These are phyloP conservation scores for Torrubiella hemipterigena DNA, from an alignment of 2,329 filamentous ascomycete genomes.

Conservation along the genomic window DNA sequence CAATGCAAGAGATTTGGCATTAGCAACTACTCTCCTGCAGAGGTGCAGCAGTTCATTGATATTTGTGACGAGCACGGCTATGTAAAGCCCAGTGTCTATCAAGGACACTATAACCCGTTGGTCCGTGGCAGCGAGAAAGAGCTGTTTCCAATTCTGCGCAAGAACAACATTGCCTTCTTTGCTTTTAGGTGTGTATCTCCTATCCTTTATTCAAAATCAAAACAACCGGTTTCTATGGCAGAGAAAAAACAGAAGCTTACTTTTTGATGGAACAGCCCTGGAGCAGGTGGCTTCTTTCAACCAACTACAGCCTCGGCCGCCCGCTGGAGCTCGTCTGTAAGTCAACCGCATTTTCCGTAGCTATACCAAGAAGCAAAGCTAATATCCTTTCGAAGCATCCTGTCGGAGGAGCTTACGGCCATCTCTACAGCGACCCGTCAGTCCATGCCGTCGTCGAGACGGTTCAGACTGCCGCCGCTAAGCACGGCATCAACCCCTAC, in stretches of 20 bases:
- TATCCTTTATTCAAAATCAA: not conserved
- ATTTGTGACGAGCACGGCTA: constrained; percentile 29
- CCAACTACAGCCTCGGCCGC: too few relatives aligned
- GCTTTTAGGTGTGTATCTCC: constrained; percentile 26
- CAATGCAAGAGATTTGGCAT: constrained; percentile 33
- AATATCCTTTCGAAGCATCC: not conserved
- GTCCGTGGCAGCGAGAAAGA: constrained; percentile 26
- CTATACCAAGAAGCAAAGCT: too few relatives aligned
- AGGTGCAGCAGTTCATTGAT: constrained; percentile 28
- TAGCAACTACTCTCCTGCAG: constrained; percentile 29
- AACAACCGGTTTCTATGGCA: not conserved
- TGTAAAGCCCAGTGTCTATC: constrained; percentile 30
- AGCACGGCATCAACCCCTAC: constrained; percentile 23
- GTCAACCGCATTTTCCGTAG: too few relatives aligned
- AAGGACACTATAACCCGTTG: constrained; percentile 35
- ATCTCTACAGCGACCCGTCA: not conserved
- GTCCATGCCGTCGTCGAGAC: constrained; percentile 11
- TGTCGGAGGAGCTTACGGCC: not conserved
- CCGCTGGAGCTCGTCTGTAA: too few relatives aligned
- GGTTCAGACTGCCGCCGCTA: constrained; percentile 13
- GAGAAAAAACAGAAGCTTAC: too few relatives aligned
- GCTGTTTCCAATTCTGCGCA: constrained; percentile 28
- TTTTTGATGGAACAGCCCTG: constrained; percentile 9
- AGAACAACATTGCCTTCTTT: constrained; percentile 28
- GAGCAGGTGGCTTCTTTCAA: constrained; percentile 18